Evolutionary conservation across 441 rosid genomes (phyloP).

Genomic region (Erodium texanum): DNA sequence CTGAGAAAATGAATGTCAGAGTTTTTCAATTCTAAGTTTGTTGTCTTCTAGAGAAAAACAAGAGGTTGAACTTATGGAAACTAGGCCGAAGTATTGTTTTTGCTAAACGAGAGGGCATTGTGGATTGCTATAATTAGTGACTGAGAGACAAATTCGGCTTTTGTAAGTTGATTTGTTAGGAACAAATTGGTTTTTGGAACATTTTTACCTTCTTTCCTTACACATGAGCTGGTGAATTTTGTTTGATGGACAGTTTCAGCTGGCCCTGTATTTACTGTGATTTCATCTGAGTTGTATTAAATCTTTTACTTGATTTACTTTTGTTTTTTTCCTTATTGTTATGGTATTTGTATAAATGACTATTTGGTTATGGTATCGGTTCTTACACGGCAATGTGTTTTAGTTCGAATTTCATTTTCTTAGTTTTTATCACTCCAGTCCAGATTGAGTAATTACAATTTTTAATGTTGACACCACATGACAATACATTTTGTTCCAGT

Average conservation of each 20-base stretch:
- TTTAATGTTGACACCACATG: not conserved
- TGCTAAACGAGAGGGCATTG: not conserved
- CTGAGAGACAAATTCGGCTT: too few relatives aligned
- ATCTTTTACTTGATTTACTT: not conserved
- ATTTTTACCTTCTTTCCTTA: not conserved
- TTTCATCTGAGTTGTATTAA: not conserved
- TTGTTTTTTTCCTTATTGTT: too few relatives aligned
- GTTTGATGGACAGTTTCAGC: not conserved
- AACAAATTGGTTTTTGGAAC: not conserved
- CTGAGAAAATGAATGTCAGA: slow-evolving; percentile 4
- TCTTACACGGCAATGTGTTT: not conserved
- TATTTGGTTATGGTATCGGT: not conserved
- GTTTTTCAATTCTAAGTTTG: not conserved
- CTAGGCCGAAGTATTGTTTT: not conserved
- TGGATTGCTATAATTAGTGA: not conserved
- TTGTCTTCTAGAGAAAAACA: too few relatives aligned
- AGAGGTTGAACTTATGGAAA: not conserved
- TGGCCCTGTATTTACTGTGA: not conserved
- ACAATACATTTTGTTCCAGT: not conserved
- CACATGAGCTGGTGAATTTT: not conserved
- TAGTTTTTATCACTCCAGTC: not conserved
- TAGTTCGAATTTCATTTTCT: too few relatives aligned
- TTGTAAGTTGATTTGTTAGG: not conserved
- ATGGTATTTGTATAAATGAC: not conserved
- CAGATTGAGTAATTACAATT: not conserved